Evolutionary conservation across 2,329 filamentous ascomycete species (phyloP), one percentile per base, ranked within the genome.

Genomic region (Cyanodermella asteris): DNA sequence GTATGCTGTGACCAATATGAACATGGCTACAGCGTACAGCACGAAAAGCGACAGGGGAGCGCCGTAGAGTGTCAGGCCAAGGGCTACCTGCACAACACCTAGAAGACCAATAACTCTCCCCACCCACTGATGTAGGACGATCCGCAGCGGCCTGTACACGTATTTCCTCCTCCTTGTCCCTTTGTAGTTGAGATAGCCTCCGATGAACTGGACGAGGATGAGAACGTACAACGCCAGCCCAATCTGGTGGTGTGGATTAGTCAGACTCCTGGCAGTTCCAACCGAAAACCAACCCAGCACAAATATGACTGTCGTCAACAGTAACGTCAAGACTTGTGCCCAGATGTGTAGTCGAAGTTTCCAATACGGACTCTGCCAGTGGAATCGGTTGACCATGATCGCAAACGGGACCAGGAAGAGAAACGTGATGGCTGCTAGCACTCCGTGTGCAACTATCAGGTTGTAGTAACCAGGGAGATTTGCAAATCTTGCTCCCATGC

Each of bases 31-130:
- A 0, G 82, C 63, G 41, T 75, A 97, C 4, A 94, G 55, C 26
- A 97, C 69, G 45, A 94, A 97, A 4, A 82, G 60, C 18, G 63
- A 65, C 39, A 73, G 68, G 5, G 87, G 84, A 16, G 82, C 91
- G 5, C 87, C 87, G 40, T 93, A 97, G 2, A 97, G 58, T 0
- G 82, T 82, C 23, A 97, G 57, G 0, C 87, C 87, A 1, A 97
- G 59, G 0, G 87, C 75, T 7, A 97, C 67, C 44, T 97, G 87
- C 4, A 72, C 63, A 35, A 94, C 70, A 1, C 78, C 87, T 4
- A 97, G 56, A 11, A 94, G 49, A 3, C 76, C 73, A 38, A 84
- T 67, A 1, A 64, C 53, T 29, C 82, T 61, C 11, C 87, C 87
- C 11, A 76, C 51, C 80, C 87, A 93, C 43, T 82, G 75, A 50